Evolutionary conservation across 2,329 filamentous ascomycete genomes (phyloP).

Genomic region (Arthroderma uncinatum): DNA sequence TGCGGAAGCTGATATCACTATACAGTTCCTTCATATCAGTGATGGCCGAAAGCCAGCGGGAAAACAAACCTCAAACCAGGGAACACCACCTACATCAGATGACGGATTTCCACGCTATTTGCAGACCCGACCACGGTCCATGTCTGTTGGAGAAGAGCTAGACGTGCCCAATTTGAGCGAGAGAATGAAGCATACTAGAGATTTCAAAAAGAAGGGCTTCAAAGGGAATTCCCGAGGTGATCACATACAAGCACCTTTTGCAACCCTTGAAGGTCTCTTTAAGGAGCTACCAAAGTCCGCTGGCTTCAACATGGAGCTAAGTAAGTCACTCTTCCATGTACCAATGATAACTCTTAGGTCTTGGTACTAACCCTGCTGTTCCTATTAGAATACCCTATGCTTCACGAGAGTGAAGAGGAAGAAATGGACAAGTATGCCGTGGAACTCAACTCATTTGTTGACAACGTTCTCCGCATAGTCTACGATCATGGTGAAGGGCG

Average conservation of each 20-base stretch:
- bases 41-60: constrained; percentile 37
- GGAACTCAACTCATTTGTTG: constrained; percentile 74
- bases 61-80: neutral
- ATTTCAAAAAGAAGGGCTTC: constrained; percentile 89
- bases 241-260: constrained; percentile 92
- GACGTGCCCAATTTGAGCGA: constrained; percentile 52
- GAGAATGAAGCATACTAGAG: constrained; percentile 92
- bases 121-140: constrained; percentile 40
- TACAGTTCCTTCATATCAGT: constrained; percentile 72
- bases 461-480: constrained; percentile 79
- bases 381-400: constrained; percentile 74
- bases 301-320: constrained; percentile 98
- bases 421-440: constrained; percentile 91
- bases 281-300: constrained; percentile 67
- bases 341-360: neutral
- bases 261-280: constrained; percentile 89
- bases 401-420: constrained; percentile 84
- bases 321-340: constrained; percentile 28
- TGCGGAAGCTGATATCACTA: constrained; percentile 6
- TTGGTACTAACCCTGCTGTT: neutral
- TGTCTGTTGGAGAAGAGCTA: constrained; percentile 48
- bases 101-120: constrained; percentile 26
- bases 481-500: constrained; percentile 72
- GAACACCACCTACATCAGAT: constrained; percentile 5
- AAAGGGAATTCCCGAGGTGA: constrained; percentile 90